Evolutionary conservation across 148 eudicot genomes (phyloP).

Genomic region (Cornus florida): DNA sequence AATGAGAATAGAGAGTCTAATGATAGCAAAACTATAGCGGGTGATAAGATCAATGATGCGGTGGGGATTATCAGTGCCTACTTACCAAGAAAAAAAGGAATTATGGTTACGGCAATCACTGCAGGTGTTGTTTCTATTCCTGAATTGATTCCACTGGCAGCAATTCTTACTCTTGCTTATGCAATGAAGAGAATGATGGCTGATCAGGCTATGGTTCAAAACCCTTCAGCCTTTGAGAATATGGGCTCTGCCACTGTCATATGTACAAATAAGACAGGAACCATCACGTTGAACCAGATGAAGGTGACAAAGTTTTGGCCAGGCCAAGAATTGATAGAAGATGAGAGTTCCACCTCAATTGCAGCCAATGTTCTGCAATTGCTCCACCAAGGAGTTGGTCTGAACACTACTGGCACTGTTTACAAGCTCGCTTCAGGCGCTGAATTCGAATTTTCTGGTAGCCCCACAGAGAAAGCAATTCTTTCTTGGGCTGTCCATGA

Average conservation of each 20-base stretch:
- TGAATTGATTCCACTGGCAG: conserved; percentile 34
- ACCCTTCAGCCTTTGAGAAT: conserved; percentile 32
- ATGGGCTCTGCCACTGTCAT: conserved; percentile 37
- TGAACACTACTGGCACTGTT: conserved; percentile 28
- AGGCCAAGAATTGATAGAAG: conserved; percentile 24
- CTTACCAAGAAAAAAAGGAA: no score
- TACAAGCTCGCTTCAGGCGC: background rate
- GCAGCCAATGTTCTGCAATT: conserved; percentile 12
- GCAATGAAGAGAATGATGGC: conserved; percentile 39
- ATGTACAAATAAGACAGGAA: conserved; percentile 34
- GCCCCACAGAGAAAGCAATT: conserved; percentile 41
- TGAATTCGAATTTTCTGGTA: conserved; percentile 21
- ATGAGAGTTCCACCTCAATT: background rate
- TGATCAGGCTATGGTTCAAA: conserved; percentile 35
- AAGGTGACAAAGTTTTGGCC: conserved; percentile 32
- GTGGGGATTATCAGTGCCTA: conserved; percentile 15
- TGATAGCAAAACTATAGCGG: conserved; percentile 15
- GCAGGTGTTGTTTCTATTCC: conserved; percentile 34
- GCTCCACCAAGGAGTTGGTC: conserved; percentile 26
- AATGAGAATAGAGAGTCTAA: conserved; percentile 22
- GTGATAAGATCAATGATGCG: conserved; percentile 23
- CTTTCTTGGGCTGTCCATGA: conserved; percentile 34
- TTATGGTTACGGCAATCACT: conserved; percentile 26
- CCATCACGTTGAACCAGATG: conserved; percentile 32
- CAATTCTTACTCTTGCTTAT: conserved; percentile 37